Percentiles rank a stretch among this genome's conserved stretches.
These are phyloP conservation scores for Annona squamosa DNA, from an alignment of 164 flowering plant genomes.

Conservation along the genomic window DNA sequence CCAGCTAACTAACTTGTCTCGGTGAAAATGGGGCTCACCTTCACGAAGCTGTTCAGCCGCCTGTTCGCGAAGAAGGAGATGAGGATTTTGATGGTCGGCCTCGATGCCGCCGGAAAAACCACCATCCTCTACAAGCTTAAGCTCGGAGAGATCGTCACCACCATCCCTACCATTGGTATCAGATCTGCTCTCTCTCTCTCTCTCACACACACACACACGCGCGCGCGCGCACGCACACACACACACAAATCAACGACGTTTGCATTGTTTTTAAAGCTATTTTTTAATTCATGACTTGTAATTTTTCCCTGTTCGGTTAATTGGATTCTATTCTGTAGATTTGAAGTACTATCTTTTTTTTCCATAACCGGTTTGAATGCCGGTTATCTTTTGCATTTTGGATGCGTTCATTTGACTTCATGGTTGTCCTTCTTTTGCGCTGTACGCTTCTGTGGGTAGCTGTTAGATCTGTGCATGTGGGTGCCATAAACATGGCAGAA, in stretches of 20 bases:
- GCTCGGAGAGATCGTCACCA: slow-evolving; percentile 95
- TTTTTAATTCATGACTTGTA: neutral
- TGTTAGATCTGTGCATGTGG: too few relatives aligned
- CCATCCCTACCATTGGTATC: slow-evolving; percentile 87
- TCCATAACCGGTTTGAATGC: neutral
- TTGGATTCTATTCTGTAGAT: neutral
- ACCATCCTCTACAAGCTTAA: slow-evolving; percentile 92
- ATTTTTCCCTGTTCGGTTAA: neutral
- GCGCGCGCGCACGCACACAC: too few relatives aligned
- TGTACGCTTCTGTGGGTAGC: too few relatives aligned
- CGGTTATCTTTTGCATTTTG: too few relatives aligned
- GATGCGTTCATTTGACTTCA: too few relatives aligned
- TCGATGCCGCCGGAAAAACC: slow-evolving; percentile 98
- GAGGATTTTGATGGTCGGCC: slow-evolving; percentile 97
- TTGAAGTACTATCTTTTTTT: too few relatives aligned
- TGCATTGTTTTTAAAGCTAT: neutral
- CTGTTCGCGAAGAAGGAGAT: slow-evolving; percentile 95
- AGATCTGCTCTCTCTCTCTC: too few relatives aligned
- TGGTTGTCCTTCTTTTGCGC: too few relatives aligned
- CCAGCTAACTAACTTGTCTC: too few relatives aligned
- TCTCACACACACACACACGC: too few relatives aligned
- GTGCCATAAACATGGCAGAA: too few relatives aligned
- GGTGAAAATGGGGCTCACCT: slow-evolving; percentile 64
- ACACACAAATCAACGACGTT: neutral
- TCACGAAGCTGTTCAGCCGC: slow-evolving; percentile 89